These are phyloP conservation scores for Trichomonas vaginalis DNA, from an alignment of 208 protist genomes.

Conservation along the genomic window DNA sequence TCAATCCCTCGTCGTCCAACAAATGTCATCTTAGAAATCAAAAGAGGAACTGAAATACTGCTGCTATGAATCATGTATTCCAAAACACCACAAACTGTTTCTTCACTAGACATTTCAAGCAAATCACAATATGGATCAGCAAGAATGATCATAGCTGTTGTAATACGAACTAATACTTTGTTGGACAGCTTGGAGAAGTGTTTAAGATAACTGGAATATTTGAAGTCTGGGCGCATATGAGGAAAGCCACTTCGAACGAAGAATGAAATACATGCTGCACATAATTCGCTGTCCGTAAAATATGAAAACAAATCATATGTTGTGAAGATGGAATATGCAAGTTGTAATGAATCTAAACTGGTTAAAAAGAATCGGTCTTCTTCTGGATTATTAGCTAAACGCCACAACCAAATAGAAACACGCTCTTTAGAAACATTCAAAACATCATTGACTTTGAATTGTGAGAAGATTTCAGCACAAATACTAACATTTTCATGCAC, in stretches of 20 bases:
- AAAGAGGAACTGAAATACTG: background rate
- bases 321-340: background rate
- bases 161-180: background rate
- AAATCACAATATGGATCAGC: background rate
- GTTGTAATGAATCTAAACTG: background rate
- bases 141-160: background rate
- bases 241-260: background rate
- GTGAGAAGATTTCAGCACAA: background rate
- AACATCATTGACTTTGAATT: background rate
- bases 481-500: background rate
- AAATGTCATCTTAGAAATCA: no score
- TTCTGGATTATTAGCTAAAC: background rate
- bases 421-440: background rate
- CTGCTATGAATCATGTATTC: background rate
- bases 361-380: background rate
- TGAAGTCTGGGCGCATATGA: background rate
- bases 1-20: no score
- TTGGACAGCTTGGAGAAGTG: background rate
- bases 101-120: background rate
- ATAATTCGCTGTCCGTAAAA: background rate
- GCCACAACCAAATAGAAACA: background rate
- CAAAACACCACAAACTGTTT: background rate
- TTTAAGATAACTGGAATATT: background rate
- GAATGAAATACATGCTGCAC: background rate
- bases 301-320: background rate